Base-by-base conservation (phyloP, 306 rosid species). In the Leucaena leucocephala region DNA sequence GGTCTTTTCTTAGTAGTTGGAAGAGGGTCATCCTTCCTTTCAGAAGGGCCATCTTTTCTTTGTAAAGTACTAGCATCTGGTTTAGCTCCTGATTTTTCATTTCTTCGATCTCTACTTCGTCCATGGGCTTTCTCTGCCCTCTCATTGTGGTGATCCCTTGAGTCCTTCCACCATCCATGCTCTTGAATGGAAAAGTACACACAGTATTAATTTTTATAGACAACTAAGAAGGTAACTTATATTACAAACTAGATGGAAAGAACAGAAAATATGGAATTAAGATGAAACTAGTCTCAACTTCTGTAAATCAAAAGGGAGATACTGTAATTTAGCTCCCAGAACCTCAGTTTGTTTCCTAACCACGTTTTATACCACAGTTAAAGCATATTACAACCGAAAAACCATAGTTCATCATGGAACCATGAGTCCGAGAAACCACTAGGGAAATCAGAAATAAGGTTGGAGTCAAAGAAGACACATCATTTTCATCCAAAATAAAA, bases 151-250 rank as follows among this genome's bases (percentile, higher is more conserved):
- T 62, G 84, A 59, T 81, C 87, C 64, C 16, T 86, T 27, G 89
- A 36, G 81, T 91, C 95, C 81, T 84, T 91, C 97, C 89, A 84
- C 91, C 88, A 89, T 77, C 93, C 91, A 21, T 83, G 92, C 80
- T 86, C 97, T 93, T 39, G 75, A 63, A 83, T 36, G 71, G 81
- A 74, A 59, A 9, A 22, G 27, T 76, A 70, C 2, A 27, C 27
- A 74, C 63, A 11, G 50, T 38, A 78, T 62, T 54, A 49, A 36
- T 68, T 76, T 39, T 39, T 43, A 54, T 19, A 21, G 65, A 42
- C 74, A 76, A 61, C 64, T 49, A 39, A 58, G 76, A 42, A 62
- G 70, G 33, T 19, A 65, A 45, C 19, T 44, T 27, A 17, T 62
- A 49, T 16, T 39, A 54, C 43, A 36, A 71, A 44, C 55, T 66